phyloP scores from a whole-genome alignment of 495 filamentous ascomycete species.

The Podospora fimiseda region DNA sequence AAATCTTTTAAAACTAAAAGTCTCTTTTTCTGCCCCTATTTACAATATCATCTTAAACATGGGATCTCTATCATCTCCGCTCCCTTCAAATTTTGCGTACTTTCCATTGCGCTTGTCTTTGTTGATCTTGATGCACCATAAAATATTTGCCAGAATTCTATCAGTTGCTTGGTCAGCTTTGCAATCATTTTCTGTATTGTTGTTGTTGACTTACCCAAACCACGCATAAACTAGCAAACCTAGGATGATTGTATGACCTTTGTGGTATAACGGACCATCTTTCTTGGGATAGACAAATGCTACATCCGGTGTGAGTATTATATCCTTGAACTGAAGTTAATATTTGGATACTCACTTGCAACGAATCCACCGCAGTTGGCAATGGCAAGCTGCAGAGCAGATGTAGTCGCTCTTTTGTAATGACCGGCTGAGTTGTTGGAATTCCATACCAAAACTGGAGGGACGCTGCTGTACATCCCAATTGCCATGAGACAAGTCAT shows the following conservation, averaged over 20 bases:
- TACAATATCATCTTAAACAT: conserved; percentile 57
- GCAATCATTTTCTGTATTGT: neutral
- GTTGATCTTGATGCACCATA: conserved; percentile 62
- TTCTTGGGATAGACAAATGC: conserved; percentile 53
- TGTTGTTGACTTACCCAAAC: conserved; percentile 51
- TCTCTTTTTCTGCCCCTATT: conserved; percentile 1
- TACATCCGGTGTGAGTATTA: neutral
- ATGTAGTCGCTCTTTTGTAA: conserved; percentile 40
- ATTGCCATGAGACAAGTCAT: conserved; percentile 66
- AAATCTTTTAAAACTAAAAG: too few relatives aligned
- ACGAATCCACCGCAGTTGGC: conserved; percentile 48
- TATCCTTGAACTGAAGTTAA: neutral
- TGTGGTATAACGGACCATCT: conserved; percentile 42
- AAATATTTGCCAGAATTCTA: conserved; percentile 56
- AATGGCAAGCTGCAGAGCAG: conserved; percentile 42
- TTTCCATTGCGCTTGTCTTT: conserved; percentile 57
- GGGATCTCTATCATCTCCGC: conserved; percentile 61
- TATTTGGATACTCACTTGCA: conserved; percentile 23
- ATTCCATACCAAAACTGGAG: conserved; percentile 67
- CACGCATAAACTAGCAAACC: conserved; percentile 54
- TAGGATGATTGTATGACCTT: conserved; percentile 55
- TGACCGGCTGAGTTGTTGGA: conserved; percentile 43
- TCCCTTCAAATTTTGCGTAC: conserved; percentile 52
- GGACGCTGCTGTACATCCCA: conserved; percentile 74
- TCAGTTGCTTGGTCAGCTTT: too few relatives aligned